Conservation (phyloP, 106 monocot species). For the Chionographis japonica region DNA sequence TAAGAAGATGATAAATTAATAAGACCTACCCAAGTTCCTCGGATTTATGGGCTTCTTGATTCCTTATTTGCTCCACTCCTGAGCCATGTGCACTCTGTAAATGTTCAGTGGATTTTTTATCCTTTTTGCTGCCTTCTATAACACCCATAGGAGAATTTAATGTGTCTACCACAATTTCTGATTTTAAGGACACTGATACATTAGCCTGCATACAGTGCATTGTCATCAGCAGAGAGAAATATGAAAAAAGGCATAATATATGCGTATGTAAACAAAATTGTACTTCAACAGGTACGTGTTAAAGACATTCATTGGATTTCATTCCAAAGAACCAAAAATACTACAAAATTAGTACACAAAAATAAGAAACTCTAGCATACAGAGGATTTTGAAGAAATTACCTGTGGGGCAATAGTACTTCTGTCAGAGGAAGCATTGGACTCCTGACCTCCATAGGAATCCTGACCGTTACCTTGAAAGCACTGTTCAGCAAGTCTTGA, state of each 20-base stretch:
- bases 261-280: no score
- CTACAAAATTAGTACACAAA: no score
- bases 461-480: constrained; percentile 1
- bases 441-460: background rate
- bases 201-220: constrained; percentile 11
- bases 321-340: background rate
- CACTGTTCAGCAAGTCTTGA: background rate
- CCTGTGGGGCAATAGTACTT: background rate
- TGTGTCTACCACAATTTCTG: constrained; percentile 2
- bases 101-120: background rate
- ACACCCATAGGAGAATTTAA: background rate
- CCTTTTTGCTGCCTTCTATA: background rate
- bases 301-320: no score
- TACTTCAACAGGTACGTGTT: no score
- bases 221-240: background rate
- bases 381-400: no score
- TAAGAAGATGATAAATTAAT: background rate
- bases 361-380: no score
- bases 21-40: constrained; percentile 13
- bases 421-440: background rate
- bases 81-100: background rate
- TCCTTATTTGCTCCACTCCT: background rate
- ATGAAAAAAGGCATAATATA: background rate
- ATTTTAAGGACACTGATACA: background rate
- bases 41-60: constrained; percentile 4